Conservation (phyloP, 2,329 filamentous ascomycete species). For the Fusarium staphyleae region DNA sequence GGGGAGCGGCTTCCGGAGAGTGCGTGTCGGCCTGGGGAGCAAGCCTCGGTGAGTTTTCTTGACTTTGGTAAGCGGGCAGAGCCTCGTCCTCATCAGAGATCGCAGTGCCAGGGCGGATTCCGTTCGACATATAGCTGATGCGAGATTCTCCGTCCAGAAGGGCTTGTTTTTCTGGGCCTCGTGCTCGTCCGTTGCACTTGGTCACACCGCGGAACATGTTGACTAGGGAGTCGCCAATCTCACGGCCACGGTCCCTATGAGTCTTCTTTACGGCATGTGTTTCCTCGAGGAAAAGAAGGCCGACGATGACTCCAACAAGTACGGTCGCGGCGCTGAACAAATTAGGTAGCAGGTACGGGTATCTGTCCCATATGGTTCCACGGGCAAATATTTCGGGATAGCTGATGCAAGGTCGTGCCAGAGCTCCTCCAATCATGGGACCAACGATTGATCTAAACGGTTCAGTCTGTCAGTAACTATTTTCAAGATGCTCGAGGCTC, state of each 20-base stretch:
- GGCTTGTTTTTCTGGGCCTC: constrained; percentile 64
- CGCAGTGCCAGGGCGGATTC: constrained; percentile 9
- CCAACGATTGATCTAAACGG: constrained; percentile 81
- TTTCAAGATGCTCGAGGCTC: neutral
- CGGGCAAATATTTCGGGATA: constrained; percentile 77
- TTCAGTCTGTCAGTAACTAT: constrained; percentile 36
- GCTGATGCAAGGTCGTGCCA: constrained; percentile 85
- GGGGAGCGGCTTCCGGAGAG: constrained; percentile 17
- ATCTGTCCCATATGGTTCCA: constrained; percentile 82
- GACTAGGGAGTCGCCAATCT: constrained; percentile 76
- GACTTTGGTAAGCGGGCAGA: constrained; percentile 73
- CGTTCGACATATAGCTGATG: constrained; percentile 62
- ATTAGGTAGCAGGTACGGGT: constrained; percentile 91
- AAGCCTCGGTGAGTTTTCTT: constrained; percentile 61
- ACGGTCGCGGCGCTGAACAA: constrained; percentile 87
- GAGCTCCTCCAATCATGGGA: constrained; percentile 86
- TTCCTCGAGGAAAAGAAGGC: constrained; percentile 89
- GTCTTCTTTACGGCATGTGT: constrained; percentile 86
- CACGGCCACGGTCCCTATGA: constrained; percentile 76
- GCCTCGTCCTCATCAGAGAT: constrained; percentile 57
- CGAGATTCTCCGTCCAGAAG: constrained; percentile 68
- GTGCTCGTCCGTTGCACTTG: constrained; percentile 46
- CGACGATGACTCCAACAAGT: constrained; percentile 75
- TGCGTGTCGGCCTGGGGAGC: constrained; percentile 41
- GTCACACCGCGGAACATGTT: constrained; percentile 48